Conservation (phyloP, 495 filamentous ascomycete genomes). For the Tuber magnatum region DNA sequence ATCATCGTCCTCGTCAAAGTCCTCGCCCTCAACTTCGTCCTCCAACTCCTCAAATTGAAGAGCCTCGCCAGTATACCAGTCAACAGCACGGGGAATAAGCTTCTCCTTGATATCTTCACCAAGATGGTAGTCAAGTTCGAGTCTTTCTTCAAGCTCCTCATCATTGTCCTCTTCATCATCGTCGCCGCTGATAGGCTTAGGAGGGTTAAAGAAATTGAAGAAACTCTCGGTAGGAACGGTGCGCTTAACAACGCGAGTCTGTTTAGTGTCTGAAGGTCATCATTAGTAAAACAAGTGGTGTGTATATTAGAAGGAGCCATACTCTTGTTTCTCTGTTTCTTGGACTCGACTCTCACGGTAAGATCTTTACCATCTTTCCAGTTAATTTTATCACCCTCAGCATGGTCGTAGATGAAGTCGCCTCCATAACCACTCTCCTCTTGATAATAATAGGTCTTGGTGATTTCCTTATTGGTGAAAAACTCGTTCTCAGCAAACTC, state of each 20-base stretch:
- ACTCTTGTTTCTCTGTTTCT: conserved; percentile 99
- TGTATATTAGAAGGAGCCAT: conserved; percentile 42
- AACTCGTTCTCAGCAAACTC: conserved; percentile 91
- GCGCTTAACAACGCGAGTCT: conserved; percentile 97
- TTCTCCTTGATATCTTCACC: conserved; percentile 99
- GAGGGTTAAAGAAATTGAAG: conserved; percentile 99
- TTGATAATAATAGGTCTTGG: conserved; percentile 99
- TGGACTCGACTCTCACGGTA: conserved; percentile 89
- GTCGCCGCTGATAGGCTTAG: conserved; percentile 70
- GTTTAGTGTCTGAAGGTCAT: conserved; percentile 72
- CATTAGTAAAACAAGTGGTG: background rate
- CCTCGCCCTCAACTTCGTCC: conserved; percentile 75
- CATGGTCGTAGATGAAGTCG: conserved; percentile 99
- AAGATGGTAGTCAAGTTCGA: conserved; percentile 97
- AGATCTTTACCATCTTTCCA: conserved; percentile 92
- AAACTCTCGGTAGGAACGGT: conserved; percentile 97
- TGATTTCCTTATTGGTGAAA: conserved; percentile 93
- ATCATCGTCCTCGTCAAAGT: conserved; percentile 81
- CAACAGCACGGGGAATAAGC: conserved; percentile 94
- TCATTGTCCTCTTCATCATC: conserved; percentile 70
- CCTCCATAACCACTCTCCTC: conserved; percentile 97
- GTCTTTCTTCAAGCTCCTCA: conserved; percentile 90
- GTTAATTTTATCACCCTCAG: conserved; percentile 93
- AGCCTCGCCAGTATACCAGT: conserved; percentile 99
- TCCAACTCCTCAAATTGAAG: conserved; percentile 93